Percentiles rank a stretch among this genome's conserved stretches.
phyloP scores from a whole-genome alignment of 345 rosid species.

The Euphorbia peplus region DNA sequence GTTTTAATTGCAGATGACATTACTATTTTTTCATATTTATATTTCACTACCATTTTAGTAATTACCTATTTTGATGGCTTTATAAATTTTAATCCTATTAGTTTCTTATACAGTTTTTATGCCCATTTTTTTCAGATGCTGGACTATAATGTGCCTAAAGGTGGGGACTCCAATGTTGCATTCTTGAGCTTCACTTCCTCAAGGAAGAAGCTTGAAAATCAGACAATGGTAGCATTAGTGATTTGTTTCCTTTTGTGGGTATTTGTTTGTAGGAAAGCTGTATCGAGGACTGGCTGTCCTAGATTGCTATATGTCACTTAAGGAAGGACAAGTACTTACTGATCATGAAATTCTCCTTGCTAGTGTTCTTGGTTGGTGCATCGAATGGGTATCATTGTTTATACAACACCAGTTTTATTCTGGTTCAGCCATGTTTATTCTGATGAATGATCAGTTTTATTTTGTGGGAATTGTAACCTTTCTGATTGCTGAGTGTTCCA shows the following conservation, averaged over 20 bases:
- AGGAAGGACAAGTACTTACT: conserved; percentile 54
- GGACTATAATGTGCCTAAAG: conserved; percentile 88
- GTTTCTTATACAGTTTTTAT: background rate
- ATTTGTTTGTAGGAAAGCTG: conserved; percentile 56
- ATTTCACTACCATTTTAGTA: no score
- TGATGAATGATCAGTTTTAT: background rate
- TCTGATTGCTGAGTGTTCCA: conserved; percentile 27
- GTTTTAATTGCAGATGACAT: background rate
- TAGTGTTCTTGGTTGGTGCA: conserved; percentile 79
- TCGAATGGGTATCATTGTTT: conserved; percentile 66
- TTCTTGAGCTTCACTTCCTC: background rate
- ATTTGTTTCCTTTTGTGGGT: background rate
- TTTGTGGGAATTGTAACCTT: conserved; percentile 4
- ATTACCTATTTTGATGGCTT: no score
- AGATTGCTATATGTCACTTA: conserved; percentile 62
- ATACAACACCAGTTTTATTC: background rate
- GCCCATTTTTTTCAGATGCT: conserved; percentile 51
- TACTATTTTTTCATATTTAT: no score
- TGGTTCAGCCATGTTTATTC: background rate
- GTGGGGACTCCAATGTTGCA: conserved; percentile 29
- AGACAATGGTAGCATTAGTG: background rate
- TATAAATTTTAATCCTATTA: conserved; percentile 7
- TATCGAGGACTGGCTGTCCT: conserved; percentile 82
- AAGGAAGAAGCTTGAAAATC: background rate
- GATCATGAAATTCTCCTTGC: conserved; percentile 61